phyloP scores from a whole-genome alignment of 805 yeast species.

The Candida koratica region DNA sequence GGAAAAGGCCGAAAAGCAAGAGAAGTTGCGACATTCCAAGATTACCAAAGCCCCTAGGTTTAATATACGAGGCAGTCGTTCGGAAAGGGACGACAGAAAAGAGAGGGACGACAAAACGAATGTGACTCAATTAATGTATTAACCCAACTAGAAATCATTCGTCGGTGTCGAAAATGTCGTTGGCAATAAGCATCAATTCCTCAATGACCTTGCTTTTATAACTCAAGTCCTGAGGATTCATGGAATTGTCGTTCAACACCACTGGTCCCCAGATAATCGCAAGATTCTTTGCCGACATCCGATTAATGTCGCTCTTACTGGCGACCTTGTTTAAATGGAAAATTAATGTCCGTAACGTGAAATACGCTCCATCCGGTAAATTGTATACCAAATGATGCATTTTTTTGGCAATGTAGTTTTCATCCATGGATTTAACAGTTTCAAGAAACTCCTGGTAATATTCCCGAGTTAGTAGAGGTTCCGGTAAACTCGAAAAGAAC shows the following conservation, averaged over 20 bases:
- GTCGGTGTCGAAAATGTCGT: constrained; percentile 59
- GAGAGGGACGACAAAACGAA: constrained; percentile 2
- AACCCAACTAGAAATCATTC: no score
- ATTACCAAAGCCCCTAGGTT: constrained; percentile 34
- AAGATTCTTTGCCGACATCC: constrained; percentile 79
- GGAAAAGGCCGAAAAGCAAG: constrained; percentile 18
- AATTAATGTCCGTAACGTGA: constrained; percentile 78
- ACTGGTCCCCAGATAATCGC: constrained; percentile 97
- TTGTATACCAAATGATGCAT: constrained; percentile 85
- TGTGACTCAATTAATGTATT: constrained; percentile 18
- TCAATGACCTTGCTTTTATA: constrained; percentile 77
- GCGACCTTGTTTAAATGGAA: constrained; percentile 82
- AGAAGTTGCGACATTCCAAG: constrained; percentile 17
- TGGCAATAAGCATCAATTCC: constrained; percentile 77
- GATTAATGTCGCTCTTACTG: constrained; percentile 55
- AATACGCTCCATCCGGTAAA: constrained; percentile 91
- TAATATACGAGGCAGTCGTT: constrained; percentile 6
- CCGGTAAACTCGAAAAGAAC: constrained; percentile 82
- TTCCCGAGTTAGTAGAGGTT: constrained; percentile 70
- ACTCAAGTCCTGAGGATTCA: constrained; percentile 68
- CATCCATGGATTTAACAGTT: constrained; percentile 54
- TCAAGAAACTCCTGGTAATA: constrained; percentile 60
- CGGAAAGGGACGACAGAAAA: constrained; percentile 1
- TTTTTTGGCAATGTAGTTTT: constrained; percentile 55
- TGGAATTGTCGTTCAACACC: constrained; percentile 61